Evolutionary conservation across 75 land plant species (phyloP), one percentile per base, ranked within the genome.

Genomic region (Selaginella tamariscina): DNA sequence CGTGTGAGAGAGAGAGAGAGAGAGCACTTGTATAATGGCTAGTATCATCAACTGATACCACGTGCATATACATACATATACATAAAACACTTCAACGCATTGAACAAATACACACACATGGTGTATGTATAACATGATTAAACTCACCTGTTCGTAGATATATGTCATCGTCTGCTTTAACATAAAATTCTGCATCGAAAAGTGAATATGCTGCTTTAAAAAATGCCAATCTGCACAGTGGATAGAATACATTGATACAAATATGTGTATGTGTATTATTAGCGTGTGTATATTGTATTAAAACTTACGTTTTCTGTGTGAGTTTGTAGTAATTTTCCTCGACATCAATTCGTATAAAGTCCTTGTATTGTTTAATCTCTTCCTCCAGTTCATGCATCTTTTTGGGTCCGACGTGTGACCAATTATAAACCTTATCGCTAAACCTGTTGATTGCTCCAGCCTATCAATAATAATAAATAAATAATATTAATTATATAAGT

Each of bases 151-250:
- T 89, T 23, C 90, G 81, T 73, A 89, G 54, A 72, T 89, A 89
- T 11, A 89, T 84, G 68, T 84, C 90, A 82, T 89, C 94, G 66
- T 89, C 94, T n/a, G 83, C 84, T 73, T 89, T 89, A 23, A 89
- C 90, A 75, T 89, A 89, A 69, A 82, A 89, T 29, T 86, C 87
- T 32, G 94, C 89, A 74, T 89, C 94, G 73, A 82, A 86, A 44
- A 89, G 87, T 31, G 71, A 31, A 67, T 71, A 89, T 0, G 90
- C 94, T 39, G 90, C 84, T 73, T 75, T 79, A 74, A 89, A 86
- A 67, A 76, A 89, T 21, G 94, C 85, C 69, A 89, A 73, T 71
- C 92, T 88, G 75, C 20, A 72, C 49, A 39, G 15, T 5, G 49
- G 32, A 68, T 24, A 68, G 39, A 29, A 30, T 30, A 54, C 54